Base-by-base conservation (phyloP, 179 eudicot genomes). In the Drosera spatulata region DNA sequence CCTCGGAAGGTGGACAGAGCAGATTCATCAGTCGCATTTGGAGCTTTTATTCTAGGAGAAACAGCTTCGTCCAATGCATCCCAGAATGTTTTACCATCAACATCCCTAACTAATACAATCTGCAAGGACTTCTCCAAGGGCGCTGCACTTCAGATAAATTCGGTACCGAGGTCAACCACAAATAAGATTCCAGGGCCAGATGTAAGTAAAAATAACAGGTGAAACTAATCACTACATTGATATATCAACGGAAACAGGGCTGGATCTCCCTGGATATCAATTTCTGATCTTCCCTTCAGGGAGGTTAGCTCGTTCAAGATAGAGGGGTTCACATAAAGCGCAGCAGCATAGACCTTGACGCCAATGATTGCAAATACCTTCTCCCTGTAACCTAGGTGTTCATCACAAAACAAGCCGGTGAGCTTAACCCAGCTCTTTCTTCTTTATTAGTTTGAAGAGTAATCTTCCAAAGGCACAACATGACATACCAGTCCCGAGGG, bases 51-150 rank as follows among this genome's bases (percentile, higher is more conserved):
- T 74, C 93, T 79, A 47, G 95, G 88, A 44, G 88, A 84, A 48
- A 93, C 72, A 60, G 97, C 97, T 60, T 85, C 97, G 61, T 86
- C 82, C 73, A 93, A 75, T 54, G 99, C 95, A 75, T 83, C 95
- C 97, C 99, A 93, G 69, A 93, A 93, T 43, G 95, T 89, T 75
- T 93, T 85, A 0, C 95, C 97, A 77, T 86, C 97, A 38, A 93
- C 73, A 68, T 89, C 97, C 73, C 99, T 82, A 48, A 93, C 97
- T 67, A 93, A 80, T 59, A 75, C 74, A 68, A 93, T 93, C 56
- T 79, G 86, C 67, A 93, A 65, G 64, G 96, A 81, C 58, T 89
- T 93, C 86, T 89, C 99, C 58, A 77, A 61, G 59, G 85, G 64
- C 33, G 85, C 96, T 91, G 89, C 85, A 85, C 39, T 67, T 40